These are phyloP conservation scores for Flaveria sonorensis DNA, from an alignment of 129 eudicot genomes.

Conservation along the genomic window DNA sequence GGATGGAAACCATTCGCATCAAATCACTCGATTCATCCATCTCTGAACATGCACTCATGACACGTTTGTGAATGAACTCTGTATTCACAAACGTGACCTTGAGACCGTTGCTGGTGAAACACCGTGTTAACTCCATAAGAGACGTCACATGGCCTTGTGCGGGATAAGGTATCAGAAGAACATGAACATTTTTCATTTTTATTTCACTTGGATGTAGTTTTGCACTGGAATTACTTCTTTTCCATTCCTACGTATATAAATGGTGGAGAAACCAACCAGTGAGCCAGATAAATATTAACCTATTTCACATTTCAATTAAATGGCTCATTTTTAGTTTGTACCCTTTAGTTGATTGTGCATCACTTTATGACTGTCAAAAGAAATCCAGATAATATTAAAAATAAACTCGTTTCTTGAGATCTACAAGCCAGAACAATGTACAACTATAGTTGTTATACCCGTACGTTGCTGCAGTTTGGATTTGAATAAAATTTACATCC, in stretches of 20 bases:
- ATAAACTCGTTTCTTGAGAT: too few species aligned
- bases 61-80: slow-evolving; percentile 41
- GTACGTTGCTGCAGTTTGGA: too few species aligned
- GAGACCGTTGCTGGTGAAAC: slow-evolving; percentile 37
- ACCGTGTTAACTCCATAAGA: slow-evolving; percentile 42
- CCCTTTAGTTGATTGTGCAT: too few species aligned
- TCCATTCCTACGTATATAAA: background rate
- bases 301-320: too few species aligned
- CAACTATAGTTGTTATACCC: too few species aligned
- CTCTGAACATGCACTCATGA: slow-evolving; percentile 31
- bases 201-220: background rate
- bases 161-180: slow-evolving; percentile 50
- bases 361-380: too few species aligned
- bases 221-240: background rate
- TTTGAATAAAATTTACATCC: too few species aligned
- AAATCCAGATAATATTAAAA: too few species aligned
- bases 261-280: background rate
- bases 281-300: too few species aligned
- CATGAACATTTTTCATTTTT: slow-evolving; percentile 27
- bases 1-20: slow-evolving; percentile 42
- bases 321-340: too few species aligned
- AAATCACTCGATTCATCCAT: slow-evolving; percentile 12
- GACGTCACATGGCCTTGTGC: slow-evolving; percentile 82
- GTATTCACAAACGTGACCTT: slow-evolving; percentile 55
- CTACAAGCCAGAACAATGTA: too few species aligned